phyloP scores from a whole-genome alignment of 73 alveolate species.

The Stentor coeruleus region DNA sequence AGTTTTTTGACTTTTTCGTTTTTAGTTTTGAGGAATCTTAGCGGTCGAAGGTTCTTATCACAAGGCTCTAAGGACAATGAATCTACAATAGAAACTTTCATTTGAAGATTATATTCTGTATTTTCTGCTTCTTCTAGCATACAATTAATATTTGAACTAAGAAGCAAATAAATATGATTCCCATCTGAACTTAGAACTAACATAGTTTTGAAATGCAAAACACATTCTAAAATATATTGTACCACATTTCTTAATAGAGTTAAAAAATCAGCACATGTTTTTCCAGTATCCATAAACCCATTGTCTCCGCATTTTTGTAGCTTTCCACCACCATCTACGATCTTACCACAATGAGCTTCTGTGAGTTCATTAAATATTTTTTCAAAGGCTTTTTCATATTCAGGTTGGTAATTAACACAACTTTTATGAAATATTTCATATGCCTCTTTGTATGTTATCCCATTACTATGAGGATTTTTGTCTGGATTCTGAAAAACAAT shows the following conservation, averaged over 20 bases:
- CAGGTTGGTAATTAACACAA: neutral
- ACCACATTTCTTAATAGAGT: neutral
- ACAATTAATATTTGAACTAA: slow-evolving; percentile 8
- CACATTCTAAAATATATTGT: neutral
- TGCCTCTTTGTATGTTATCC: neutral
- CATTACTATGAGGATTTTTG: neutral
- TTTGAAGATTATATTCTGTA: slow-evolving; percentile 25
- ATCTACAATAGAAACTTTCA: slow-evolving; percentile 31
- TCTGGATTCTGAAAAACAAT: neutral
- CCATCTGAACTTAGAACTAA: slow-evolving; percentile 38
- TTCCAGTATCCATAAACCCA: neutral
- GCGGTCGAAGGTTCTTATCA: slow-evolving; percentile 32
- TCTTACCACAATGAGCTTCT: neutral
- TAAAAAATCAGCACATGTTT: neutral
- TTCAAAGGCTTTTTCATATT: neutral
- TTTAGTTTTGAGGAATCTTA: slow-evolving; percentile 13
- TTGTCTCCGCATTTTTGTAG: neutral
- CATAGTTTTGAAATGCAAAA: neutral
- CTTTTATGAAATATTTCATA: neutral
- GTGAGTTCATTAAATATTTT: neutral
- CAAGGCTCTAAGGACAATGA: slow-evolving; percentile 37
- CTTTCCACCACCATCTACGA: neutral
- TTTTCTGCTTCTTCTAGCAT: slow-evolving; percentile 33
- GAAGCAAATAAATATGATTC: slow-evolving; percentile 30
- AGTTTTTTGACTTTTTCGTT: neutral